A percentile compares a stretch with the other conserved stretches of the same genome.
phyloP scores from a whole-genome alignment of 805 yeast genomes.

The Torulaspora microellipsoides region DNA sequence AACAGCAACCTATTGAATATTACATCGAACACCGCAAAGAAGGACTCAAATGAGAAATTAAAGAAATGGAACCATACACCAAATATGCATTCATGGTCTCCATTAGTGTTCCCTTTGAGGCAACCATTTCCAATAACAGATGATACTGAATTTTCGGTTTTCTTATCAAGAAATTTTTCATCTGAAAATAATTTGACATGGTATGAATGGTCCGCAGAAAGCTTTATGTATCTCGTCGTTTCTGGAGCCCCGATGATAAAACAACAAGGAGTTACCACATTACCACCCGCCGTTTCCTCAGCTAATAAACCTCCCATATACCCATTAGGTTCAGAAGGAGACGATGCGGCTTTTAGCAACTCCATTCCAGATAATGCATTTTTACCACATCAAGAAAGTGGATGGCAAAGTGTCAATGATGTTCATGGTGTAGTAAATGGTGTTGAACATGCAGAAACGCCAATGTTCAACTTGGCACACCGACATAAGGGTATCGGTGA shows the following conservation, averaged over 20 bases:
- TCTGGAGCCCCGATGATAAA: constrained; percentile 20
- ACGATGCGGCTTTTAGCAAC: constrained; percentile 11
- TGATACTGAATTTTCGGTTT: constrained; percentile 50
- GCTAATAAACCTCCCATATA: background rate
- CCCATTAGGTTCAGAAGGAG: constrained; percentile 3
- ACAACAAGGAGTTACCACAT: background rate
- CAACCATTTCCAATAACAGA: constrained; percentile 50
- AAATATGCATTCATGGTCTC: constrained; percentile 62
- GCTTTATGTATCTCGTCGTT: constrained; percentile 42
- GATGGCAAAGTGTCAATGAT: constrained; percentile 33
- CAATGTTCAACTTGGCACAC: constrained; percentile 10
- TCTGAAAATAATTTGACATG: constrained; percentile 43
- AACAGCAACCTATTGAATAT: background rate
- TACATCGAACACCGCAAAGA: background rate
- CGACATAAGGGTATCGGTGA: background rate
- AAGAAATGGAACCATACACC: constrained; percentile 33
- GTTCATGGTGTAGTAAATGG: constrained; percentile 25
- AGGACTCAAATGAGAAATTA: constrained; percentile 13
- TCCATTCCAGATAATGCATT: constrained; percentile 11
- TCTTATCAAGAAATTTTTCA: constrained; percentile 43
- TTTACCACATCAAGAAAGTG: constrained; percentile 18
- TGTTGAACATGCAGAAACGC: constrained; percentile 7
- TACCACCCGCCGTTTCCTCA: background rate
- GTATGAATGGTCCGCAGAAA: constrained; percentile 65
- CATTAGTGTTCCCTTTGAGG: constrained; percentile 57